Conservation (phyloP, 495 filamentous ascomycete genomes). For the Cudoniella acicularis region DNA sequence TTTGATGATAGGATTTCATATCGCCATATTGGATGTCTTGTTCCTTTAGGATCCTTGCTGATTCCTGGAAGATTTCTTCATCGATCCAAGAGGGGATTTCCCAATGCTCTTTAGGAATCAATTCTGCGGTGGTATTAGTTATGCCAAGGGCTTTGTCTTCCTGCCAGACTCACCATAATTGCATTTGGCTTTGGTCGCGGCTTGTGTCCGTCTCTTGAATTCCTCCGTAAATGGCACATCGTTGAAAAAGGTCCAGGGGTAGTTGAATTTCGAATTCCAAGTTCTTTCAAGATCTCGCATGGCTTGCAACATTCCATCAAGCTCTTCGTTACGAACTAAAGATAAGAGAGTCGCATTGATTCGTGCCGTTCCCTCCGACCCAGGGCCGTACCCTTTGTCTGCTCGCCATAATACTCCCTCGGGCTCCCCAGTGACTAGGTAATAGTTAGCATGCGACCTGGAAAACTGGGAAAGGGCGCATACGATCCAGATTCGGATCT, state of each 20-base stretch:
- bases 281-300: conserved; percentile 92
- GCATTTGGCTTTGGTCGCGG: conserved; percentile 78
- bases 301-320: conserved; percentile 74
- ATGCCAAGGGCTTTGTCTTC: neutral
- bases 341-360: conserved; percentile 91
- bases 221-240: conserved; percentile 87
- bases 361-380: conserved; percentile 69
- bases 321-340: conserved; percentile 89
- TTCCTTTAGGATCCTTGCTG: conserved; percentile 75
- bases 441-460: conserved; percentile 5
- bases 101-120: conserved; percentile 95
- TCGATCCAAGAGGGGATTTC: conserved; percentile 89
- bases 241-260: conserved; percentile 99
- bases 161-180: conserved; percentile 62
- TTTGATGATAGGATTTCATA: conserved; percentile 92
- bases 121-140: conserved; percentile 44
- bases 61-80: conserved; percentile 78
- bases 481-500: conserved; percentile 83
- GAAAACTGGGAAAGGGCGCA: neutral
- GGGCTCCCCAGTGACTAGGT: conserved; percentile 75
- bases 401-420: conserved; percentile 66
- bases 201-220: conserved; percentile 78
- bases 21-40: conserved; percentile 84
- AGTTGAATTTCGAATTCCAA: conserved; percentile 99
- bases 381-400: conserved; percentile 68